phyloP scores from a whole-genome alignment of 2,329 filamentous ascomycete species.

The Diaporthe helianthi region DNA sequence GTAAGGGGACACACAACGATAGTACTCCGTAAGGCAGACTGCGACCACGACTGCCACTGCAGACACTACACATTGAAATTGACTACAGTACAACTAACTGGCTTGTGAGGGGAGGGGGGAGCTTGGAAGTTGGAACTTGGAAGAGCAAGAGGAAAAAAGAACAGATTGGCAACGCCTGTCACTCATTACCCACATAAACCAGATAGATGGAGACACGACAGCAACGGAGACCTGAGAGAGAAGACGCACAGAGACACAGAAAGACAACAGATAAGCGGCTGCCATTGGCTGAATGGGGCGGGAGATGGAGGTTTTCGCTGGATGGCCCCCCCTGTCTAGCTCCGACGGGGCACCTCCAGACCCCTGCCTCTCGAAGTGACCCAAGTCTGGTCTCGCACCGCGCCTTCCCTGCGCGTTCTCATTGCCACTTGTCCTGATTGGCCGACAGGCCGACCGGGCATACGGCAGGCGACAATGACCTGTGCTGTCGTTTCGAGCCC shows the following conservation, averaged over 20 bases:
- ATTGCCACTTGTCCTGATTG: constrained; percentile 31
- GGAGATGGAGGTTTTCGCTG: constrained; percentile 29
- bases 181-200: neutral
- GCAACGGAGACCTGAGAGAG: neutral
- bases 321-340: constrained; percentile 15
- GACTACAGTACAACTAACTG: neutral
- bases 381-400: constrained; percentile 29
- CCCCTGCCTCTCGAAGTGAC: constrained; percentile 21
- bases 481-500: constrained; percentile 31
- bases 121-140: too few relatives aligned
- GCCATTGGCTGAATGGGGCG: constrained; percentile 23
- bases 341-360: constrained; percentile 3
- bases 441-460: neutral
- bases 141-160: neutral
- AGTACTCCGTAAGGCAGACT: constrained; percentile 1
- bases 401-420: constrained; percentile 30
- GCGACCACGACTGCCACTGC: neutral
- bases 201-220: neutral
- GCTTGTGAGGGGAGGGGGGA: neutral
- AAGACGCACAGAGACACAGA: neutral
- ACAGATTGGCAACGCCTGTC: neutral
- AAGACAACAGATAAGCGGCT: constrained; percentile 8
- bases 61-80: too few relatives aligned
- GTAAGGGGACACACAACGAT: neutral
- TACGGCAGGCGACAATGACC: constrained; percentile 29